Evolutionary conservation across 257 asterid species (phyloP).

Genomic region (Fraxinus americana): DNA sequence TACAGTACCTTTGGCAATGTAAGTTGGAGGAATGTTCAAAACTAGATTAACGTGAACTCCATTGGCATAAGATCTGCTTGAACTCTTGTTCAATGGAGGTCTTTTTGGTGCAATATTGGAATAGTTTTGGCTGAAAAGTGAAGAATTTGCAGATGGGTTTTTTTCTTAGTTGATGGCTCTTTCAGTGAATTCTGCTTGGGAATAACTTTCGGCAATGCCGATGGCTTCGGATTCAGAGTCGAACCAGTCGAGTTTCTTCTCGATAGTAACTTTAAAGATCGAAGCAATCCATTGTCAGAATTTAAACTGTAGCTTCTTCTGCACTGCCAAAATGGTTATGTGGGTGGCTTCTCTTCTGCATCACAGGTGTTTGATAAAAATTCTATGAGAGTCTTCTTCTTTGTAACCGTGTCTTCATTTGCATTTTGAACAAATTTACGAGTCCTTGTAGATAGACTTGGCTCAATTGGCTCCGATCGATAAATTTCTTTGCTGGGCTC

Average conservation of each 20-base stretch:
- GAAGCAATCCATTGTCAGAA: conserved; percentile 44
- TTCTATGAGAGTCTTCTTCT: conserved; percentile 35
- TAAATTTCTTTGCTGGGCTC: conserved; percentile 9
- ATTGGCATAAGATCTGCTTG: too few species aligned
- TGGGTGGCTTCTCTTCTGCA: conserved; percentile 30
- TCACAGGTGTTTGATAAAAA: too few species aligned
- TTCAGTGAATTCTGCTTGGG: conserved; percentile 55
- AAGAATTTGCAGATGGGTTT: conserved; percentile 28
- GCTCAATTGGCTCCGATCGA: conserved; percentile 23
- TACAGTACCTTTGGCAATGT: too few species aligned
- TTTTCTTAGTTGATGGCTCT: conserved; percentile 38
- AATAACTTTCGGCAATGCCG: conserved; percentile 30
- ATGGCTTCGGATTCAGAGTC: conserved; percentile 56
- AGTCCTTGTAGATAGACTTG: not conserved
- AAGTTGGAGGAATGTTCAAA: too few species aligned
- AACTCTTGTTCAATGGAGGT: too few species aligned
- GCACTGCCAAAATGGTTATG: conserved; percentile 75
- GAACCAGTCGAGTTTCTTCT: conserved; percentile 89
- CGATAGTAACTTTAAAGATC: conserved; percentile 59
- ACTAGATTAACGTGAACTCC: too few species aligned
- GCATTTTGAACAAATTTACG: not conserved
- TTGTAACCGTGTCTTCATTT: conserved; percentile 17
- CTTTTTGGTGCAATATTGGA: too few species aligned
- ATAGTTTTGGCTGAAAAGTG: conserved; percentile 2
- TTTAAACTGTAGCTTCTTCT: conserved; percentile 71